Percentiles rank a stretch among this genome's conserved stretches.
Evolutionary conservation across 768 basidiomycete species (phyloP).

Genomic region (Suillus hirtellus): DNA sequence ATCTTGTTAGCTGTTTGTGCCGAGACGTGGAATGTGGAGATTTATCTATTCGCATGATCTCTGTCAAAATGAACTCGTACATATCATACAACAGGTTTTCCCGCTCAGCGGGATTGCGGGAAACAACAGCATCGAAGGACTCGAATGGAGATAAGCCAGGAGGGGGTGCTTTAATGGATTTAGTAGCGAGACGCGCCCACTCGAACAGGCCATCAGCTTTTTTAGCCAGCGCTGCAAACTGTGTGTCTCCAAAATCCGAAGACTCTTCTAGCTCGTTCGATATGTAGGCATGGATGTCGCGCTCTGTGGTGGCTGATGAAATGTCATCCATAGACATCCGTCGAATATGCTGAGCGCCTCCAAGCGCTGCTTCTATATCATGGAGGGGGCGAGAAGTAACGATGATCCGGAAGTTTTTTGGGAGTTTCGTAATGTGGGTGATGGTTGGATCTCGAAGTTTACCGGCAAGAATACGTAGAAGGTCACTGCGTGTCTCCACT

Average conservation of each 20-base stretch:
- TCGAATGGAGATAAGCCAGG: neutral
- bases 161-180: conserved; percentile 1
- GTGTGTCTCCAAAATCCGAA: no score
- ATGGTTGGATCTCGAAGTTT: no score
- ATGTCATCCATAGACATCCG: neutral
- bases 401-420: no score
- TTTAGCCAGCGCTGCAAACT: no score
- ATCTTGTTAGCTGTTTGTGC: neutral
- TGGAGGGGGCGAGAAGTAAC: neutral
- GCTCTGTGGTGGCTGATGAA: neutral
- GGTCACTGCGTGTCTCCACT: no score
- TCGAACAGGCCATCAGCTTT: no score
- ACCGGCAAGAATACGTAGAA: no score
- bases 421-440: no score
- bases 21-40: neutral
- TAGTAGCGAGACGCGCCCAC: neutral
- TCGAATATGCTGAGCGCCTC: neutral
- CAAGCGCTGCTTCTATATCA: neutral
- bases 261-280: no score
- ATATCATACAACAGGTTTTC: conserved; percentile 1
- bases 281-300: neutral
- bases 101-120: neutral
- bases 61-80: conserved; percentile 5
- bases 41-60: neutral
- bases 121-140: neutral